Base-by-base conservation (phyloP, 2,329 filamentous ascomycete genomes). In the Scopulariopsis brevicaulis region DNA sequence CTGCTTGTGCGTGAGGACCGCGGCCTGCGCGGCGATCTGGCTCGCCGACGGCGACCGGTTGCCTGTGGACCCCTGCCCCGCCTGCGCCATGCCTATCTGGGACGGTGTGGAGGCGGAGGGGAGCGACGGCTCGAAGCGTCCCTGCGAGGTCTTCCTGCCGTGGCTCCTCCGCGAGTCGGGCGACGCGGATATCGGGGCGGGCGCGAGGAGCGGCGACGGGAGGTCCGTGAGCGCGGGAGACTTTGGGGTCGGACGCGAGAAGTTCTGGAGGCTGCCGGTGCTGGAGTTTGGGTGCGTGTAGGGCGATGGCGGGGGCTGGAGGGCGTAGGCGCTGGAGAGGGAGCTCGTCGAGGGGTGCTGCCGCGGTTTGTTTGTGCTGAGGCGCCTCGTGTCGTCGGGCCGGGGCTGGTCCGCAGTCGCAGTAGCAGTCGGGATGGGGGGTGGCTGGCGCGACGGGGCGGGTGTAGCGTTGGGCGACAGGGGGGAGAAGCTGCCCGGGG, bases 11-110 rank as follows among this genome's bases (percentile, higher is more conserved):
- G 82, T 81, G 74, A 89, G 84, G 66, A 87, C 84, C 58, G 89
- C 89, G 11, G 88, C 84, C 70, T 91, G 88, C 20, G 88, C 88
- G 46, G 89, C 89, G 62, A 91, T 90, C 69, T 90, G 86, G 69
- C 87, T 90, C n/a, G 87, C 83, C 1, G 79, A 78, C 61, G 82
- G 70, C n/a, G n/a, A n/a, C n/a, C n/a, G n/a, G 43, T n/a, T 11
- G n/a, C n/a, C n/a, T n/a, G 60, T 77, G 67, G 50, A 24, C 25
- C 48, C 22, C 20, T 68, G 51, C 71, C 72, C 71, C 70, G 84
- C 65, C 70, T 67, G 37, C 37, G 56, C 40, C 46, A 51, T 55
- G 67, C 73, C 70, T 60, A 78, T 67, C 48, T 80, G 76, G 28
- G 76, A 76, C 57, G 80, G 72, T 67, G 80, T 84, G 25, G 59